Evolutionary conservation across 495 filamentous ascomycete genomes (phyloP).

Genomic region (Aspergillus conjunctus): DNA sequence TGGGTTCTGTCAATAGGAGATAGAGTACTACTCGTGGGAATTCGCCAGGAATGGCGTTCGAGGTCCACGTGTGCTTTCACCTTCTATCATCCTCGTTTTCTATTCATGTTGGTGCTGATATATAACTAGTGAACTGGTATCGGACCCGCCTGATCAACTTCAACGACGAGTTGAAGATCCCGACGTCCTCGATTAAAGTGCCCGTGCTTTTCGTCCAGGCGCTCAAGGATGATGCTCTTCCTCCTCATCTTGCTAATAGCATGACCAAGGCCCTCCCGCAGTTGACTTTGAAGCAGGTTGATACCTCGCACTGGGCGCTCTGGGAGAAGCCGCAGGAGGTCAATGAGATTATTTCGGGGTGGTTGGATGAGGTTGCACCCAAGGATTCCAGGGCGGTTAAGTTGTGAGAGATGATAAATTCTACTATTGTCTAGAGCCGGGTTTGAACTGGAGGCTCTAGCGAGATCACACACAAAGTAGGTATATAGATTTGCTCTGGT

Average conservation of each 20-base stretch:
- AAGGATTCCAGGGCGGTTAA: conserved; percentile 22
- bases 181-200: conserved; percentile 54
- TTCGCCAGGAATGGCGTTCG: conserved; percentile 71
- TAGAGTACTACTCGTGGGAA: conserved; percentile 74
- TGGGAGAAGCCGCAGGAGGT: conserved; percentile 64
- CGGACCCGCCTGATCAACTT: conserved; percentile 69
- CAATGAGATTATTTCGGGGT: conserved; percentile 48
- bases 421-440: not conserved
- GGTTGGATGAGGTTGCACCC: conserved; percentile 49
- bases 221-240: conserved; percentile 66
- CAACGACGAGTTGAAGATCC: conserved; percentile 67
- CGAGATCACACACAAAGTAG: too few relatives aligned
- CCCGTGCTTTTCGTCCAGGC: conserved; percentile 78
- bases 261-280: conserved; percentile 69
- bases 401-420: conserved; percentile 21
- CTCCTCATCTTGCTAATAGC: conserved; percentile 61
- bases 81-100: not conserved
- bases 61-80: conserved; percentile 61
- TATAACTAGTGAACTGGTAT: conserved; percentile 74
- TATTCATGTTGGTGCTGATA: conserved; percentile 2
- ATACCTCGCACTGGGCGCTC: conserved; percentile 70
- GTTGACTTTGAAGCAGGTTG: conserved; percentile 58
- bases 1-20: conserved; percentile 48
- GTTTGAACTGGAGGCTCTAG: not conserved
- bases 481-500: too few relatives aligned